A percentile compares a stretch with the other conserved stretches of the same genome.
Conservation (phyloP, 2,329 filamentous ascomycete genomes). For the Orbilia blumenaviensis region DNA sequence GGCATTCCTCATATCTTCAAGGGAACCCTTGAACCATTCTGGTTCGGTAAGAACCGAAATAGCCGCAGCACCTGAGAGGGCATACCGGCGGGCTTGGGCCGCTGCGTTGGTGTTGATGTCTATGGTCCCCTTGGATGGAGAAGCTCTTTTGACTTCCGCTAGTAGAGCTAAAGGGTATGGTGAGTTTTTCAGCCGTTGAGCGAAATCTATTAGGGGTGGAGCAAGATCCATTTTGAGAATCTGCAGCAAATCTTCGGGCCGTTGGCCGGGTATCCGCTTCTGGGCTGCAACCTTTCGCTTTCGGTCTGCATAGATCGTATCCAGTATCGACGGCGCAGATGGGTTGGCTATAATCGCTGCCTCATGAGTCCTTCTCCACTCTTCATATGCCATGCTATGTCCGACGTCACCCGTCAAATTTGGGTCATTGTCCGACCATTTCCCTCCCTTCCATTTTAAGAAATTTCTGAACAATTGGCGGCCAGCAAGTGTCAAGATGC, state of each 20-base stretch:
- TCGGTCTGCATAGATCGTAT: constrained; percentile 87
- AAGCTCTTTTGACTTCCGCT: constrained; percentile 97
- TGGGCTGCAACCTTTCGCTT: constrained; percentile 79
- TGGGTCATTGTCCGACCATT: constrained; percentile 82
- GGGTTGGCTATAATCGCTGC: constrained; percentile 53
- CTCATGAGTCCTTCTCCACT: constrained; percentile 43
- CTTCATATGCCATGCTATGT: constrained; percentile 56
- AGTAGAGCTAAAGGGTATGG: constrained; percentile 70
- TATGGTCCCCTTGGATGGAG: constrained; percentile 95
- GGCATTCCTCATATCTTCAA: constrained; percentile 88
- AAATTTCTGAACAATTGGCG: constrained; percentile 93
- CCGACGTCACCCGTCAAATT: constrained; percentile 61
- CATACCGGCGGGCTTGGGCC: constrained; percentile 88
- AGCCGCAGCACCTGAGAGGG: constrained; percentile 90
- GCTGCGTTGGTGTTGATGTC: constrained; percentile 87
- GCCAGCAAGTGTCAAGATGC: constrained; percentile 89
- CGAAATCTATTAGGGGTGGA: constrained; percentile 81
- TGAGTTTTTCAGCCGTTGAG: constrained; percentile 85
- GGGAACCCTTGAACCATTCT: constrained; percentile 98
- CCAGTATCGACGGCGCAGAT: constrained; percentile 73
- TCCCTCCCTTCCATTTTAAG: constrained; percentile 83
- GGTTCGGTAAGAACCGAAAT: constrained; percentile 99
- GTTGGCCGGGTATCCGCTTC: constrained; percentile 83
- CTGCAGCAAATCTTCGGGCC: constrained; percentile 83
- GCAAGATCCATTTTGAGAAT: constrained; percentile 84